Conservation (phyloP, 2,329 filamentous ascomycete genomes). For the Nannizziopsis barbatae region DNA sequence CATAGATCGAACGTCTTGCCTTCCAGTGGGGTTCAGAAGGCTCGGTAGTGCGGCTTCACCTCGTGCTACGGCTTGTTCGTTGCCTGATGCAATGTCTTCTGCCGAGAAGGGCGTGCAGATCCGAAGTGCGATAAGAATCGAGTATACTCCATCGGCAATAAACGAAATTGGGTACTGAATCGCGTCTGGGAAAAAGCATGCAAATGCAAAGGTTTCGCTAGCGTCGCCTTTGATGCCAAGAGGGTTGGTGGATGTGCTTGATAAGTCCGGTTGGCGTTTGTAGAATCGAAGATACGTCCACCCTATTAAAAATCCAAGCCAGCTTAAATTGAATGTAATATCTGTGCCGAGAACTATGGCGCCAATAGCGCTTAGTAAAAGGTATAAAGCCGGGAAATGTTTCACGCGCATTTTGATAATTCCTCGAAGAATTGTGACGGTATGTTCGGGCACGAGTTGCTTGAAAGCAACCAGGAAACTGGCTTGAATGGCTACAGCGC, state of each 20-base stretch:
- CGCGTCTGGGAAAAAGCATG: constrained; percentile 84
- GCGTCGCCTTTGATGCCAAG: constrained; percentile 69
- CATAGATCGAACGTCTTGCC: constrained; percentile 37
- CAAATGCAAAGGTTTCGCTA: constrained; percentile 90
- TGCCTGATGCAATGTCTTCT: constrained; percentile 63
- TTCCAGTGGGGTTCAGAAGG: constrained; percentile 42
- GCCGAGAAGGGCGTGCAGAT: constrained; percentile 78
- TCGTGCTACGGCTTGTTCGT: constrained; percentile 57
- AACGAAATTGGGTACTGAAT: constrained; percentile 66
- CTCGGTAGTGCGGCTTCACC: constrained; percentile 51
- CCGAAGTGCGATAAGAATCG: constrained; percentile 59
- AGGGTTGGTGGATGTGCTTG: constrained; percentile 44
- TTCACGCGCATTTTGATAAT: constrained; percentile 80
- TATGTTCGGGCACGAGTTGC: constrained; percentile 93
- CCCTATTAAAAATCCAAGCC: constrained; percentile 72
- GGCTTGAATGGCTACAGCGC: constrained; percentile 79
- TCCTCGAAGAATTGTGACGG: constrained; percentile 83
- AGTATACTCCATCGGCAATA: constrained; percentile 64
- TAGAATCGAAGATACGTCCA: constrained; percentile 97
- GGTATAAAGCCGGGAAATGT: constrained; percentile 66
- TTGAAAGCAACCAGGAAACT: constrained; percentile 95
- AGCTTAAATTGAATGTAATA: constrained; percentile 66
- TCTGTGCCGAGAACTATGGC: constrained; percentile 55
- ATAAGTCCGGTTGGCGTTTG: constrained; percentile 52
- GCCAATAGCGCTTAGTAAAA: constrained; percentile 57